These are phyloP conservation scores for Peniophora sp. DNA, from an alignment of 1,284 basidiomycete genomes.

Conservation along the genomic window DNA sequence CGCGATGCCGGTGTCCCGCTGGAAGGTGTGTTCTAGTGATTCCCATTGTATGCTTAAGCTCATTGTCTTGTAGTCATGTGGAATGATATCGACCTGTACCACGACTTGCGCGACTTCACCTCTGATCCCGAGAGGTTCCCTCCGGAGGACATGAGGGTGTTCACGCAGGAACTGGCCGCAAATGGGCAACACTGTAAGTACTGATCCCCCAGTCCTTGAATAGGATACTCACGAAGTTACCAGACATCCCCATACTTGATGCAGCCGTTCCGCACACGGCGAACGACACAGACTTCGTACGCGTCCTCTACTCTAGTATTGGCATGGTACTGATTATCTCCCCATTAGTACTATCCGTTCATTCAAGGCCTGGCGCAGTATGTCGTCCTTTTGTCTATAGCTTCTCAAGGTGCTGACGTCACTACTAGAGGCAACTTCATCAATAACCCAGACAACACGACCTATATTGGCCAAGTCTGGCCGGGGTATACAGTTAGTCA, in stretches of 20 bases:
- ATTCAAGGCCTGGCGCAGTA: conserved; percentile 33
- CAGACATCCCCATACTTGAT: conserved; percentile 40
- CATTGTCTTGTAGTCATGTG: conserved; percentile 45
- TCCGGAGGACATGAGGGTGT: conserved; percentile 44
- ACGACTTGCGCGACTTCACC: conserved; percentile 62
- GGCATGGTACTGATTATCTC: not conserved
- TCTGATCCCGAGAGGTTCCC: conserved; percentile 60
- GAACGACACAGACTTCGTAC: conserved; percentile 33
- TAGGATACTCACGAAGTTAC: conserved; percentile 6
- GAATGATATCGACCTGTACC: conserved; percentile 73
- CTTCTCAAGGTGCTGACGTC: not conserved
- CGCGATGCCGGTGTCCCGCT: conserved; percentile 55
- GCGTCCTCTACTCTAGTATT: conserved; percentile 9
- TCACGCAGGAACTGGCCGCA: conserved; percentile 44
- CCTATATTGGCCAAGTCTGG: conserved; percentile 64
- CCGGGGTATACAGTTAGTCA: conserved; percentile 37
- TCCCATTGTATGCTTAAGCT: not conserved
- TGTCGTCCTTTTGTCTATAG: conserved; percentile 6
- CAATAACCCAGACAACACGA: conserved; percentile 57
- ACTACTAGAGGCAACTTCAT: conserved; percentile 45
- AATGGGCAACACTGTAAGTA: conserved; percentile 30
- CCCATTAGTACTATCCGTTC: conserved; percentile 36
- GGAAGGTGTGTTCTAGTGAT: conserved; percentile 36
- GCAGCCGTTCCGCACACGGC: conserved; percentile 25
- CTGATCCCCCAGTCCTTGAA: conserved; percentile 1